These are phyloP conservation scores for Penicillium palitans DNA, from an alignment of 2,329 filamentous ascomycete species.

Conservation along the genomic window DNA sequence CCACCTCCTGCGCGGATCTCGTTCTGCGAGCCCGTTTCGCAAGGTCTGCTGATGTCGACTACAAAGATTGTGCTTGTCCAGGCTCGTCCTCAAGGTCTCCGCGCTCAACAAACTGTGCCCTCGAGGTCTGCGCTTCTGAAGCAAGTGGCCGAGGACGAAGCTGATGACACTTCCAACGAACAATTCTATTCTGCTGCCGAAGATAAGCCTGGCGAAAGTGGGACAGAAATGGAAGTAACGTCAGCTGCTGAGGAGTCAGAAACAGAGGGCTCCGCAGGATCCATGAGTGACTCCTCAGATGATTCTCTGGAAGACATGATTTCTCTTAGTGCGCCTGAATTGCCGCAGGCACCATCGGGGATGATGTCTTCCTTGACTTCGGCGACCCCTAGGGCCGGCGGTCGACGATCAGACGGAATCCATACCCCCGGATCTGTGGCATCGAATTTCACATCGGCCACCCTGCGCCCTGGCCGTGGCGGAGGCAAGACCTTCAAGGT, in stretches of 20 bases:
- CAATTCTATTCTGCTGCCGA: conserved; percentile 92
- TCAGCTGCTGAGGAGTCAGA: conserved; percentile 63
- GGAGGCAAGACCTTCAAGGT: conserved; percentile 81
- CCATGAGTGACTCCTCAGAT: conserved; percentile 78
- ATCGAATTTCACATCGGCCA: conserved; percentile 82
- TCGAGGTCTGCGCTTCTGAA: conserved; percentile 57
- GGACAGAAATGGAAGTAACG: conserved; percentile 54
- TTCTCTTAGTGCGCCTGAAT: conserved; percentile 74
- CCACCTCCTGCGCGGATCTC: conserved; percentile 83
- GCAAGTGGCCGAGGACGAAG: conserved; percentile 59
- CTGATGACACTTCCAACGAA: conserved; percentile 83
- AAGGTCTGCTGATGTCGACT: conserved; percentile 72
- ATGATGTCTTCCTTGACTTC: conserved; percentile 76
- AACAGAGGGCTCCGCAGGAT: conserved; percentile 50
- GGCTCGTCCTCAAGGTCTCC: conserved; percentile 49
- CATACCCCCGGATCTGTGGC: conserved; percentile 85
- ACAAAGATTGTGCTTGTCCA: conserved; percentile 79
- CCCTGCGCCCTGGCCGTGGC: conserved; percentile 69
- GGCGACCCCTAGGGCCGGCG: conserved; percentile 75
- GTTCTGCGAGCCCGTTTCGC: conserved; percentile 91
- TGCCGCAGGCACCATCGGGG: conserved; percentile 76
- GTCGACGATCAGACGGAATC: conserved; percentile 70
- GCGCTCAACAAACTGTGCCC: conserved; percentile 45
- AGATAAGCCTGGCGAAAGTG: conserved; percentile 56
- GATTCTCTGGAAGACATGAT: conserved; percentile 94